Conservation (phyloP, 768 basidiomycete species). For the Macrolepiota dolichaula region DNA sequence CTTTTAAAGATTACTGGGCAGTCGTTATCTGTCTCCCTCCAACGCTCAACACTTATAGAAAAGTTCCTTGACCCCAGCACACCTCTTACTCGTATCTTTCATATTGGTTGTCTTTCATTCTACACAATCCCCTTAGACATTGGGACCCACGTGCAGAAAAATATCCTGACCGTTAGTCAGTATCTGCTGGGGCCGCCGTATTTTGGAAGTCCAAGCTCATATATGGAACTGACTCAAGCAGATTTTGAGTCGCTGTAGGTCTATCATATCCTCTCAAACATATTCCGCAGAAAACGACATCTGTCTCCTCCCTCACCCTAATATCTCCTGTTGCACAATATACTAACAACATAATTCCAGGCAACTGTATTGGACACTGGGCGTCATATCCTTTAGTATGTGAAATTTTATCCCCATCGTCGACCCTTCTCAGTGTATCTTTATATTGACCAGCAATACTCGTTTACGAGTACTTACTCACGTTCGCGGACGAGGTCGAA, state of each 20-base stretch:
- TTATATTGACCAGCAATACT: neutral
- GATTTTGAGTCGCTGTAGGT: constrained; percentile 2
- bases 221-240: neutral
- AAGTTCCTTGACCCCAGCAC: too few species aligned
- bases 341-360: neutral
- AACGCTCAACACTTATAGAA: too few species aligned
- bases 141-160: too few species aligned
- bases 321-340: neutral
- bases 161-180: too few species aligned
- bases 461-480: constrained; percentile 6
- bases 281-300: neutral
- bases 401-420: neutral
- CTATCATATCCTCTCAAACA: too few species aligned
- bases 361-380: neutral
- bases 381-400: neutral
- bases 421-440: neutral
- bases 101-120: too few species aligned
- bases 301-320: too few species aligned
- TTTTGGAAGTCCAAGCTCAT: neutral
- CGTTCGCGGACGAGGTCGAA: neutral
- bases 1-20: too few species aligned
- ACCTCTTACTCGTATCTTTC: too few species aligned
- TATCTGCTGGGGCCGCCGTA: too few species aligned
- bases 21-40: too few species aligned
- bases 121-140: too few species aligned